Evolutionary conservation across 768 basidiomycete species (phyloP), one percentile per base, ranked within the genome.

Genomic region (Pleurotus eryngii): DNA sequence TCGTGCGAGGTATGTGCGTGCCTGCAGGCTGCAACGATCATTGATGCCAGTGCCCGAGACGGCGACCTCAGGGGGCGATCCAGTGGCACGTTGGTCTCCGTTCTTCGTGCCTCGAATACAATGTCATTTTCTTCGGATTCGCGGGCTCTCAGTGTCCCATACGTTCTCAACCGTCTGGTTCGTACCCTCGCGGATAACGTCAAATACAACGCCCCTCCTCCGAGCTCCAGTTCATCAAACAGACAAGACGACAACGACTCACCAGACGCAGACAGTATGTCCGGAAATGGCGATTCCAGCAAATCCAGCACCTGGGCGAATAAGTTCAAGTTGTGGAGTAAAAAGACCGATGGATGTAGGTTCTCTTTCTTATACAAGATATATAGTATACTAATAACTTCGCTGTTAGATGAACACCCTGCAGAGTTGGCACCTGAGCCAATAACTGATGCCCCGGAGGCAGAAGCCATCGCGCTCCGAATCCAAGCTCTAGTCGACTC

Each of bases 401-500:
- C 24, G 11, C 11, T 9, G 30, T 35, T 35, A 35, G 30, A 35
- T 35, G 30, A 35, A 2, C 9, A 35, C 30, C 30, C 30, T 35
- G 7, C 30, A 11, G 30, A 50, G 49, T n/a, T 35, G n/a, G 17
- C 20, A 15, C 49, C 49, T n/a, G 49, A 50, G n/a, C 14, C 38
- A 20, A 53, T 38, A n/a, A 22, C 39, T 22, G 39, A 54, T 54
- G 39, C 39, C 39, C 51, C 51, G 14, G 80, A 79, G 55, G 70
- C 81, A 0, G 64, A 66, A 35, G 74, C 76, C 1, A 73, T 87
- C 17, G 81, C 82, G 4, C 72, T 74, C 51, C 78, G 69, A 57
- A 80, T 86, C 46, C 84, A 84, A 63, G 68, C 73, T 9, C 66
- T 86, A 15, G 69, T 86, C 30, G 68, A 78, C 50, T 65, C 75